These are phyloP conservation scores for Smittium mucronatum DNA, from an alignment of 371 early-diverging fungal species.

Conservation along the genomic window DNA sequence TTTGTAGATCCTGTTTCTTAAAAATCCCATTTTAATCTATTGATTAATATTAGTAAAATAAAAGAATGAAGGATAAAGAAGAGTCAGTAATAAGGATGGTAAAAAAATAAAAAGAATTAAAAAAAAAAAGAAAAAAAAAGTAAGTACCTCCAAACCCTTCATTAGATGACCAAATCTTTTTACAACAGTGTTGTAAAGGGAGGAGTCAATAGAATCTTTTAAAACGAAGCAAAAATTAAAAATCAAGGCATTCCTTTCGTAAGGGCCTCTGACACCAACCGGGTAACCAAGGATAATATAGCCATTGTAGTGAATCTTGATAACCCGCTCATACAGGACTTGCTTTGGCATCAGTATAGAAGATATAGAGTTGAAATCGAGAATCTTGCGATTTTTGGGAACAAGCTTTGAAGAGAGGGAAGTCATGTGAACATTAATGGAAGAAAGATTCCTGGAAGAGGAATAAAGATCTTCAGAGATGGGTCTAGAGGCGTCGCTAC, in stretches of 20 bases:
- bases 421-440: too few relatives aligned
- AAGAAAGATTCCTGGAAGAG: background rate
- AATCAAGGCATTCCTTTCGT: slow-evolving; percentile 25
- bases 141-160: slow-evolving; percentile 23
- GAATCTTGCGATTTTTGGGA: slow-evolving; percentile 14
- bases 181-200: slow-evolving; percentile 28
- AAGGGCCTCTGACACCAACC: slow-evolving; percentile 21
- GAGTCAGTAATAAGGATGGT: too few relatives aligned
- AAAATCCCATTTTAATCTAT: slow-evolving; percentile 17
- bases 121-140: background rate
- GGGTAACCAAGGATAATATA: slow-evolving; percentile 30
- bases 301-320: slow-evolving; percentile 22
- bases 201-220: slow-evolving; percentile 5
- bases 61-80: too few relatives aligned
- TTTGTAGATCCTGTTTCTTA: slow-evolving; percentile 22
- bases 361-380: slow-evolving; percentile 30
- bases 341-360: slow-evolving; percentile 28
- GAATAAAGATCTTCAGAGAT: background rate
- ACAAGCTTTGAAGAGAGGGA: background rate
- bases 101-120: too few relatives aligned
- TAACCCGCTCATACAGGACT: slow-evolving; percentile 25
- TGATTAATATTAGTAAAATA: too few relatives aligned
- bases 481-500: background rate
- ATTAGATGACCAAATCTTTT: slow-evolving; percentile 27
- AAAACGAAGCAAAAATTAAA: slow-evolving; percentile 33